phyloP scores from a whole-genome alignment of 1,284 basidiomycete genomes.

The Rhodotorula sp. region DNA sequence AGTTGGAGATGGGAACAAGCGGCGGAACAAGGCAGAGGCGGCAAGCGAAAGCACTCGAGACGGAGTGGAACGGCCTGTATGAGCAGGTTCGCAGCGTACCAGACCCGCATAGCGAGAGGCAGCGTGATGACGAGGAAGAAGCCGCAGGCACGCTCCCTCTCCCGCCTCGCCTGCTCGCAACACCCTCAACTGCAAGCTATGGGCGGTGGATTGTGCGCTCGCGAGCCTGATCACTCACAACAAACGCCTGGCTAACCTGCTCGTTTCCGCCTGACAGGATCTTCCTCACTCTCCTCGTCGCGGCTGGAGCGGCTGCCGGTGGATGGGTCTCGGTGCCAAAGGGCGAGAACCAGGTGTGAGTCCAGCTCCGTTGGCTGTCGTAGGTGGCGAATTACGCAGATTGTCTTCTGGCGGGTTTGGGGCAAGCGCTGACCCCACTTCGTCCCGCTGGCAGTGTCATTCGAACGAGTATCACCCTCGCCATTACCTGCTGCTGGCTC shows the following conservation, averaged over 20 bases:
- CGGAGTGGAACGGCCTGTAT: neutral
- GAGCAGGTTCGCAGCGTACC: too few species aligned
- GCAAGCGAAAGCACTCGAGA: neutral
- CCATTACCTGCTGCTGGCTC: constrained; percentile 53
- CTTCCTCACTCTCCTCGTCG: constrained; percentile 44
- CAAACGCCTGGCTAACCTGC: neutral
- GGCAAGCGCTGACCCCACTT: constrained; percentile 1
- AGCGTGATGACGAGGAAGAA: too few species aligned
- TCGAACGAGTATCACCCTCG: constrained; percentile 71
- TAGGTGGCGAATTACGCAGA: too few species aligned
- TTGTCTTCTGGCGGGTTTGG: too few species aligned
- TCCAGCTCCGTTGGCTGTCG: constrained; percentile 29
- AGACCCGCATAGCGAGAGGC: too few species aligned
- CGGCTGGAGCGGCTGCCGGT: constrained; percentile 60
- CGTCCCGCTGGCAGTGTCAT: constrained; percentile 60
- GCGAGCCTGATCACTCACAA: accelerated
- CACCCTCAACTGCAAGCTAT: too few species aligned
- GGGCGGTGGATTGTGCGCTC: constrained; percentile 2
- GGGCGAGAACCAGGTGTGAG: constrained; percentile 82
- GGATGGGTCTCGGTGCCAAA: constrained; percentile 73
- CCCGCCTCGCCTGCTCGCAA: too few species aligned
- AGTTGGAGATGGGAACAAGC: too few species aligned
- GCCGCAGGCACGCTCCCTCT: too few species aligned
- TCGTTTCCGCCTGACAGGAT: constrained; percentile 12
- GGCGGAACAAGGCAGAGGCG: too few species aligned